Percentiles rank a stretch among this genome's conserved stretches.
phyloP scores from a whole-genome alignment of 192 early-diverging fungal species.

The Spizellomyces punctatus region DNA sequence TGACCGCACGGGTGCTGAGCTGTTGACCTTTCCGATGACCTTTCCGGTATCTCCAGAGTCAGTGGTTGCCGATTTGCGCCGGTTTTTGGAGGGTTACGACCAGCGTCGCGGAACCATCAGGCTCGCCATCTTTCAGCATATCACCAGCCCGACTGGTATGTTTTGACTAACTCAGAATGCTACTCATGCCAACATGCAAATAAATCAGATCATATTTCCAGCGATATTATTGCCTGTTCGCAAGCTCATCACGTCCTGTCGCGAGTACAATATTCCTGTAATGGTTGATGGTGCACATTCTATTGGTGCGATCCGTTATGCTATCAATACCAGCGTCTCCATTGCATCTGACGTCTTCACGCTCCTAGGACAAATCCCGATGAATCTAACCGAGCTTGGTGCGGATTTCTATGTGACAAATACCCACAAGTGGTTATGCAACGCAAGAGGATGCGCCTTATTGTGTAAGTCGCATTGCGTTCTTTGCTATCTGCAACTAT shows the following conservation, averaged over 20 bases:
- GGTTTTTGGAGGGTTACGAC: constrained; percentile 11
- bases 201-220: neutral
- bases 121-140: constrained; percentile 43
- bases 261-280: constrained; percentile 19
- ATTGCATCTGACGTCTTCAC: too few species aligned
- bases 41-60: constrained; percentile 19
- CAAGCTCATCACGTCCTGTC: constrained; percentile 34
- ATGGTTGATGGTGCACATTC: constrained; percentile 48
- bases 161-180: neutral
- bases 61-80: constrained; percentile 5
- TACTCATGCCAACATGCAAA: neutral
- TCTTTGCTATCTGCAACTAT: neutral
- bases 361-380: too few species aligned
- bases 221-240: constrained; percentile 39
- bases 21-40: constrained; percentile 24
- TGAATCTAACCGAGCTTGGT: constrained; percentile 34
- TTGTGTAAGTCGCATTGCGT: constrained; percentile 10
- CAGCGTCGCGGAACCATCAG: neutral
- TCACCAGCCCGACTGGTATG: constrained; percentile 37
- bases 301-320: constrained; percentile 23
- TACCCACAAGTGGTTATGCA: constrained; percentile 49
- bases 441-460: constrained; percentile 37
- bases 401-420: constrained; percentile 62
- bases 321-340: too few species aligned
- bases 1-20: constrained; percentile 3